Base-by-base conservation (phyloP, 371 early-diverging fungal species). In the Mucor saturninus region DNA sequence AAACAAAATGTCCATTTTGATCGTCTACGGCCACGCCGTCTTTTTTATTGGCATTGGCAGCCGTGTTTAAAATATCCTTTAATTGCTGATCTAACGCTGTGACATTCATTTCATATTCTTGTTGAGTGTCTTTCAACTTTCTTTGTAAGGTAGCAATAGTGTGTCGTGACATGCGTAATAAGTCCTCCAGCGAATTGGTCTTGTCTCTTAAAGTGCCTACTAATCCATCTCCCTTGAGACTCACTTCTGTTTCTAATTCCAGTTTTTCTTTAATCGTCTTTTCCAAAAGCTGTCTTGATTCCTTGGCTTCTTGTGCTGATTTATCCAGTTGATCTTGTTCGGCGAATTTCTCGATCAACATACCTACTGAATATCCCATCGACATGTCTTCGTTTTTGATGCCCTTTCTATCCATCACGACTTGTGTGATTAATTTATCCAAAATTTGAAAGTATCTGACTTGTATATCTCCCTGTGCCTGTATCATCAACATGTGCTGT, bases 391-490 rank as follows among this genome's bases (percentile, higher is more conserved):
- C 89, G 0, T 90, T 83, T 32, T 62, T 55, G 29, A 89, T 71
- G 1, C 86, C 90, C 59, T 88, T 87, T 35, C 91, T 78, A 56
- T 95, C 93, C 65, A 94, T 81, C 7, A 94, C 92, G 2, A 95
- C 86, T 56, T 94, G 91, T 6, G 92, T 89, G 21, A 94, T 76
- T 11, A 94, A 70, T 43, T 86, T 82, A 68, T 94, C 93, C 45
- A 95, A 75, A 28, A 94, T 72, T 61, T 93, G 94, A 62, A 88
- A 90, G 62, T 93, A 93, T 5, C 88, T 84, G n/a, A 76, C 89
- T 74, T 78, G 75, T 3, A 53, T 56, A n/a, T 81, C 85, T 0
- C 81, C 86, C 54, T 87, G 76, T 35, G 90, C 93, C 26, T 89
- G 86, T 48, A 93, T 81, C 54, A 93, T 74, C 43, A 93, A 65